phyloP scores from a whole-genome alignment of 345 rosid genomes.

The Aquilaria malaccensis region DNA sequence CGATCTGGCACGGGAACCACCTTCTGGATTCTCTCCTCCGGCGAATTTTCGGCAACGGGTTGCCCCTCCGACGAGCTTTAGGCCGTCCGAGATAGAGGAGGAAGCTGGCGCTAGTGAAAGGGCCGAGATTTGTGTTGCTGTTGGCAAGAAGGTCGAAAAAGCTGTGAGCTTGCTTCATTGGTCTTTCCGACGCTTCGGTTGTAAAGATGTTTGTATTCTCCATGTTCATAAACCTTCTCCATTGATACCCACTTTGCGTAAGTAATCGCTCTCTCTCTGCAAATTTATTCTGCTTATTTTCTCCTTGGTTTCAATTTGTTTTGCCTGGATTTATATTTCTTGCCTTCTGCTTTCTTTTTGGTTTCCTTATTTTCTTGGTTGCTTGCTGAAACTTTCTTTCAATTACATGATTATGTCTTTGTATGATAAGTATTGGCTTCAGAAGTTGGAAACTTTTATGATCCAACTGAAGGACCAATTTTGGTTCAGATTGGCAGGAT shows the following conservation, averaged over 20 bases:
- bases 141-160: conserved; percentile 47
- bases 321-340: not conserved
- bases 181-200: conserved; percentile 30
- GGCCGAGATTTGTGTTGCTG: conserved; percentile 43
- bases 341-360: not conserved
- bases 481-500: too few species aligned
- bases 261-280: conserved; percentile 8
- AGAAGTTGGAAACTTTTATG: not conserved
- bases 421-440: not conserved
- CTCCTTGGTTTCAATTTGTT: not conserved
- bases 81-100: conserved; percentile 25
- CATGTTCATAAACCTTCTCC: conserved; percentile 60
- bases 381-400: not conserved
- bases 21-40: conserved; percentile 17
- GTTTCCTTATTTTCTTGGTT: not conserved
- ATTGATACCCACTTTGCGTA: conserved; percentile 58
- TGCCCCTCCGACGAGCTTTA: conserved; percentile 7
- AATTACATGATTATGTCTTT: not conserved
- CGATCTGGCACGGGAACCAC: conserved; percentile 10
- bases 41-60: conserved; percentile 5
- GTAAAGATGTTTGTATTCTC: conserved; percentile 42
- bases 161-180: conserved; percentile 40
- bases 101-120: conserved; percentile 21
- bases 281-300: not conserved
- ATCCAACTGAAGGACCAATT: too few species aligned